phyloP scores from a whole-genome alignment of 768 basidiomycete species.

The Tulasnella sp. region DNA sequence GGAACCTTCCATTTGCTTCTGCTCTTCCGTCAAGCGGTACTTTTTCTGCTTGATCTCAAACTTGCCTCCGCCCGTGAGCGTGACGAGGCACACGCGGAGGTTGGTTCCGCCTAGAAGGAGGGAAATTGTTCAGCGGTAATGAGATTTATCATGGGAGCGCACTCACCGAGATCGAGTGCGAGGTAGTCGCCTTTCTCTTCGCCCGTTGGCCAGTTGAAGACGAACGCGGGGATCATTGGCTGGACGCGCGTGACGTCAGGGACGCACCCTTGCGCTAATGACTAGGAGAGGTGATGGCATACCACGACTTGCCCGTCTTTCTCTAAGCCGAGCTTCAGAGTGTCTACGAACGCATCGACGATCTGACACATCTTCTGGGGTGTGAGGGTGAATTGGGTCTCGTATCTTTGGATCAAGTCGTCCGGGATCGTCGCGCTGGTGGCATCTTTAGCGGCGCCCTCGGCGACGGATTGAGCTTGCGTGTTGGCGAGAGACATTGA shows the following conservation, averaged over 20 bases:
- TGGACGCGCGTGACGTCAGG: conserved; percentile 22
- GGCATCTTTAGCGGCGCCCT: not conserved
- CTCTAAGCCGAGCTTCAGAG: conserved; percentile 74
- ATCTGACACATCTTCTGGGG: conserved; percentile 94
- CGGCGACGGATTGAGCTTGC: not conserved
- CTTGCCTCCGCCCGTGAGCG: conserved; percentile 82
- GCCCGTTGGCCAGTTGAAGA: conserved; percentile 91
- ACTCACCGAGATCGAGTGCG: conserved; percentile 76
- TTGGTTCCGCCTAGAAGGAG: conserved; percentile 73
- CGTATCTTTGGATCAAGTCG: conserved; percentile 60
- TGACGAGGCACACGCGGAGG: conserved; percentile 95
- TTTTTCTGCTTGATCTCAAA: conserved; percentile 98
- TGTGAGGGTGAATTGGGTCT: conserved; percentile 76
- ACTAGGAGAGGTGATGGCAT: conserved; percentile 36
- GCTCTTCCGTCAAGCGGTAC: conserved; percentile 92
- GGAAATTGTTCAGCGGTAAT: not conserved
- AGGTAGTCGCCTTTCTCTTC: conserved; percentile 82
- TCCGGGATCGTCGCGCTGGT: not conserved
- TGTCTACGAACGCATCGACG: conserved; percentile 90
- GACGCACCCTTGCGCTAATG: not conserved
- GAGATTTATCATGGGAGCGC: not conserved
- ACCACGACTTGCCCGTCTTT: conserved; percentile 82
- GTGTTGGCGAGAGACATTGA: not conserved
- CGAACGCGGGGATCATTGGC: conserved; percentile 96
- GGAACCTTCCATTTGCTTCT: conserved; percentile 96